Conservation (phyloP, 179 eudicot genomes). For the Heliamphora pulchella region DNA sequence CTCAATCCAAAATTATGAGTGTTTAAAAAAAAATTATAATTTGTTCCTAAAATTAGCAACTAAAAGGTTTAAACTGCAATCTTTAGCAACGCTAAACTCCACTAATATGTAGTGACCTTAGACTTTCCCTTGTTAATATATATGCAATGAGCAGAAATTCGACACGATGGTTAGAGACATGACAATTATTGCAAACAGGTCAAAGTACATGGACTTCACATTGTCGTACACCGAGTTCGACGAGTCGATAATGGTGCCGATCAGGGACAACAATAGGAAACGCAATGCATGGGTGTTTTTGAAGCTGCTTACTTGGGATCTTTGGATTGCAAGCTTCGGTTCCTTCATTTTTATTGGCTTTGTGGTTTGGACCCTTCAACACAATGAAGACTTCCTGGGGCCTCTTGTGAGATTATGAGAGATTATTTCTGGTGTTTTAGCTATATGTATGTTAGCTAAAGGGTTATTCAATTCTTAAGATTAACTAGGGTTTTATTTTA, state of each 20-base stretch:
- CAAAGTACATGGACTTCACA: not conserved
- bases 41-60: too few species aligned
- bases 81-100: too few species aligned
- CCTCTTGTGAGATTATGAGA: constrained; percentile 10
- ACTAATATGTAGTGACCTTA: too few species aligned
- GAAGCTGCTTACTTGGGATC: constrained; percentile 33
- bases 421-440: too few species aligned
- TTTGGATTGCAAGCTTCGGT: constrained; percentile 31
- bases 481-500: too few species aligned
- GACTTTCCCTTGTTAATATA: too few species aligned
- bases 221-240: not conserved
- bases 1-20: too few species aligned
- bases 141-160: not conserved
- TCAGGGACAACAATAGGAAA: constrained; percentile 23
- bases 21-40: too few species aligned
- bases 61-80: too few species aligned
- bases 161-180: not conserved
- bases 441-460: too few species aligned
- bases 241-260: constrained; percentile 30
- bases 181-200: not conserved
- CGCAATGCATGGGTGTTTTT: constrained; percentile 33
- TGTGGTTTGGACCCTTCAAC: constrained; percentile 45
- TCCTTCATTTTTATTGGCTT: constrained; percentile 39
- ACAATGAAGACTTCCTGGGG: constrained; percentile 39
- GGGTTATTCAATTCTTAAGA: too few species aligned